These are phyloP conservation scores for Podospora appendiculata DNA, from an alignment of 495 filamentous ascomycete genomes.

Conservation along the genomic window DNA sequence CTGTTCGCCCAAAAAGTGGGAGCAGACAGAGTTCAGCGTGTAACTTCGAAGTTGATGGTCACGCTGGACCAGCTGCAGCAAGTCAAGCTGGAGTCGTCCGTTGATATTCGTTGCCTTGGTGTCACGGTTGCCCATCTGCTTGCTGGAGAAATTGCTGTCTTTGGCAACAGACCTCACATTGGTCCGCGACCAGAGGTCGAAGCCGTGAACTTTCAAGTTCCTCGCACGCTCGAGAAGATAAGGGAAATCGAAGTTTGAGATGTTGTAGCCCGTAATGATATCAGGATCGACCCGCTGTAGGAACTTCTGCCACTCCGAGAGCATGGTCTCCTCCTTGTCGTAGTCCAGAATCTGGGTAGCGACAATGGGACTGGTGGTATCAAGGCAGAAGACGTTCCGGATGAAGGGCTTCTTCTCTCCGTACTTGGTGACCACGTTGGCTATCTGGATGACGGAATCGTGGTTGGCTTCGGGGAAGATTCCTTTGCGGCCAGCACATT, in stretches of 20 bases:
- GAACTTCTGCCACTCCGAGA: conserved; percentile 83
- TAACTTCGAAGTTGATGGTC: conserved; percentile 95
- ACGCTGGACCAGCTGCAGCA: conserved; percentile 86
- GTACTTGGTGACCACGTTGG: conserved; percentile 92
- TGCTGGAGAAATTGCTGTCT: conserved; percentile 84
- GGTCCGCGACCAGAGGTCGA: conserved; percentile 77
- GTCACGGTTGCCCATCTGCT: conserved; percentile 97
- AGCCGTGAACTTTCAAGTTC: conserved; percentile 64
- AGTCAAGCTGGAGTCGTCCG: conserved; percentile 85
- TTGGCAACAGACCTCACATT: conserved; percentile 57
- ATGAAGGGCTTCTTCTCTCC: conserved; percentile 95
- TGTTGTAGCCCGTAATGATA: conserved; percentile 98
- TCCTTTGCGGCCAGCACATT: conserved; percentile 94
- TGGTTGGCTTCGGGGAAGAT: conserved; percentile 88
- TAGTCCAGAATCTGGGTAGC: conserved; percentile 90
- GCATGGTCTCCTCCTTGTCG: conserved; percentile 72
- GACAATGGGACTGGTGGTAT: conserved; percentile 84
- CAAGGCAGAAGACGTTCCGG: conserved; percentile 90
- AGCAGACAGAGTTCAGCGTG: conserved; percentile 91
- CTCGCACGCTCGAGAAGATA: conserved; percentile 88
- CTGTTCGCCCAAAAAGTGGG: conserved; percentile 95
- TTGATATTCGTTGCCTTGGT: conserved; percentile 91
- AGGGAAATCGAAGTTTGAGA: conserved; percentile 97
- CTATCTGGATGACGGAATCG: conserved; percentile 97
- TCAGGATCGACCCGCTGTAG: conserved; percentile 89